These are phyloP conservation scores for Leishmania arabica DNA, from an alignment of 208 protist species.

Conservation along the genomic window DNA sequence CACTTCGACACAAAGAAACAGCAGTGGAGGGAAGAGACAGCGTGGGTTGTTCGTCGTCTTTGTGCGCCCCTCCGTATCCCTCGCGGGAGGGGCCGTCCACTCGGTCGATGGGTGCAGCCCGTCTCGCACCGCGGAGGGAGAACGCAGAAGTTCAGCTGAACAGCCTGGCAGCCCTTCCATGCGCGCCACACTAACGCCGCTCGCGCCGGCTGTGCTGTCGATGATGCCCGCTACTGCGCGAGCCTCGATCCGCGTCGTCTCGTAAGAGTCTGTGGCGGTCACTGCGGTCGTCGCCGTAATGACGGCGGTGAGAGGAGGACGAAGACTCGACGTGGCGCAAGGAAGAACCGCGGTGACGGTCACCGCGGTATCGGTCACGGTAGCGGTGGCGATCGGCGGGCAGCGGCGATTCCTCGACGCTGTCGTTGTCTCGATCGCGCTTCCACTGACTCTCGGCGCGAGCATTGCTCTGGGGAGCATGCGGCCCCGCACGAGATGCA, in stretches of 20 bases:
- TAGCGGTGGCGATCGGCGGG: not conserved
- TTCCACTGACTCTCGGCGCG: not conserved
- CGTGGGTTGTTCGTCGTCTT: not conserved
- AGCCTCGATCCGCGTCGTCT: not conserved
- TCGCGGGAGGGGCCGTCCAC: not conserved
- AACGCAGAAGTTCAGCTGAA: too few species aligned
- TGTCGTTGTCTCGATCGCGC: not conserved
- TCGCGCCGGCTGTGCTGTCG: not conserved
- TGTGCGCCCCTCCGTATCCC: not conserved
- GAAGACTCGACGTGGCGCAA: not conserved
- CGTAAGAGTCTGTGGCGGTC: not conserved
- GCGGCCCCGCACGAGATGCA: not conserved
- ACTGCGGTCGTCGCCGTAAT: not conserved
- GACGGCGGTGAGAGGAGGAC: slow-evolving; percentile 1
- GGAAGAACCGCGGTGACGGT: not conserved
- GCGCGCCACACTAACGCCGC: not conserved
- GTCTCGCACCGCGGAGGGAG: too few species aligned
- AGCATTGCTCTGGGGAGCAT: not conserved
- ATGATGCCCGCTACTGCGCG: not conserved
- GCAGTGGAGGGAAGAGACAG: not conserved
- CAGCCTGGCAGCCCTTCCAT: not conserved
- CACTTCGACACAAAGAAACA: not conserved
- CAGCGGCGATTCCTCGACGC: not conserved
- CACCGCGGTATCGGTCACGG: not conserved
- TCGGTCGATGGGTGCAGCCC: not conserved